Conservation (phyloP, 2,329 filamentous ascomycete species). For the Grosmannia clavigera region DNA sequence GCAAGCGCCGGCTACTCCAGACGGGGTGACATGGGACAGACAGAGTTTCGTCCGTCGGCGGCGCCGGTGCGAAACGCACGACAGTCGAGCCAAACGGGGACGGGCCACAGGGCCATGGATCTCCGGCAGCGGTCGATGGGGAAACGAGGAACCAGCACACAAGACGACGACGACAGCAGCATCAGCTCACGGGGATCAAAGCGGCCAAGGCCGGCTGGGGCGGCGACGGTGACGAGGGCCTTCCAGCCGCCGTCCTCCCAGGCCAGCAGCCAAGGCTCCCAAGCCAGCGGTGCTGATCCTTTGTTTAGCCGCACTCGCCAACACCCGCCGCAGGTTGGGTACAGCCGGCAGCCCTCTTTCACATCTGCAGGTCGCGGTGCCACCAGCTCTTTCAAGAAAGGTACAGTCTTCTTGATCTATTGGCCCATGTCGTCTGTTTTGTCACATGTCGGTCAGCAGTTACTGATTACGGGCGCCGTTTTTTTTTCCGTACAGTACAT, state of each 20-base stretch:
- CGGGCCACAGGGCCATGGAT: neutral
- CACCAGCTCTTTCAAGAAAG: neutral
- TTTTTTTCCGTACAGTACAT: neutral
- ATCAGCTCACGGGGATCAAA: neutral
- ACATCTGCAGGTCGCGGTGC: neutral
- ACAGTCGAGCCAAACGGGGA: neutral
- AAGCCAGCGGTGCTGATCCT: neutral
- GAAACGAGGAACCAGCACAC: neutral
- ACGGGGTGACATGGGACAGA: slow-evolving; percentile 6
- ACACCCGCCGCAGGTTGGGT: neutral
- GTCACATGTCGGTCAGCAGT: neutral
- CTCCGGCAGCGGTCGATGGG: neutral
- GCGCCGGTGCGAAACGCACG: neutral
- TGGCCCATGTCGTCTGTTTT: neutral
- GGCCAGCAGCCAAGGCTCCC: neutral
- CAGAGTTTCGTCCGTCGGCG: slow-evolving; percentile 1
- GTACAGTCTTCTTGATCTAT: neutral
- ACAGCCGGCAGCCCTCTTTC: neutral
- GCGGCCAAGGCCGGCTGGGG: neutral
- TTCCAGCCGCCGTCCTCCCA: neutral
- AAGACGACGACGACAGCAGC: neutral
- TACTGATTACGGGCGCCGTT: no score
- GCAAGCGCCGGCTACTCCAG: neutral
- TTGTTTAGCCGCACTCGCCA: neutral
- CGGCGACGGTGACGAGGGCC: neutral